A percentile compares a stretch with the other conserved stretches of the same genome.
These are phyloP conservation scores for Collybia nuda DNA, from an alignment of 768 basidiomycete species.

Conservation along the genomic window DNA sequence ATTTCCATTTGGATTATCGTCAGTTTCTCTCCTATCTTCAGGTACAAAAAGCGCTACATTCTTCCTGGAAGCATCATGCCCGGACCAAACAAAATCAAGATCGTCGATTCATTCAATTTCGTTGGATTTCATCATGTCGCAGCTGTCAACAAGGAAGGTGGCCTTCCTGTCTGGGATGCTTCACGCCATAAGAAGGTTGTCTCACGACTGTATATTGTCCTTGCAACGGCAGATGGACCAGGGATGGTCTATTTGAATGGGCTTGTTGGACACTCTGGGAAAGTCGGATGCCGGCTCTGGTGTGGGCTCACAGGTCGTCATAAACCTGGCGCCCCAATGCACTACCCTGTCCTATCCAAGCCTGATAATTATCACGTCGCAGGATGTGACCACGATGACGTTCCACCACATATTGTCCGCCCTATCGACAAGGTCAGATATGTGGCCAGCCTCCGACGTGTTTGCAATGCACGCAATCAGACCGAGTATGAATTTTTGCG, in stretches of 20 bases:
- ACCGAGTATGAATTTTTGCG: slow-evolving; percentile 13
- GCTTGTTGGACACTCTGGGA: slow-evolving; percentile 23
- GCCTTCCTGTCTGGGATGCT: slow-evolving; percentile 15
- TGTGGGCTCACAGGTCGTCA: slow-evolving; percentile 17
- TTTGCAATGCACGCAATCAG: slow-evolving; percentile 15
- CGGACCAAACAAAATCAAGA: slow-evolving; percentile 30
- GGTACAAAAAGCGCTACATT: slow-evolving; percentile 27
- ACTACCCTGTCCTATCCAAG: slow-evolving; percentile 20
- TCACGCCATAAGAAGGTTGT: neutral
- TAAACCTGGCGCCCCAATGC: slow-evolving; percentile 12
- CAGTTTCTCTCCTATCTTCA: slow-evolving; percentile 15
- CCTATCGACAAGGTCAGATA: slow-evolving; percentile 9
- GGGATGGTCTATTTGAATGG: slow-evolving; percentile 22
- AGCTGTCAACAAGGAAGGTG: slow-evolving; percentile 17
- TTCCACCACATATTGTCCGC: slow-evolving; percentile 4
- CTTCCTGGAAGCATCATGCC: slow-evolving; percentile 27
- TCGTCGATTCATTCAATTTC: slow-evolving; percentile 26
- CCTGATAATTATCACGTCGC: slow-evolving; percentile 16
- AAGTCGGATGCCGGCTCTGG: slow-evolving; percentile 16
- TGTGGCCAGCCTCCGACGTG: slow-evolving; percentile 1
- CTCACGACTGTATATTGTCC: slow-evolving; percentile 13
- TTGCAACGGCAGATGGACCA: slow-evolving; percentile 22
- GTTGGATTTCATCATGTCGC: slow-evolving; percentile 22
- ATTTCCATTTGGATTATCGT: slow-evolving; percentile 28
- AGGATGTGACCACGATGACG: slow-evolving; percentile 19